Evolutionary conservation across 1,139 yeast species (phyloP), one percentile per base, ranked within the genome.

Genomic region (Suhomyces bokatorum): DNA sequence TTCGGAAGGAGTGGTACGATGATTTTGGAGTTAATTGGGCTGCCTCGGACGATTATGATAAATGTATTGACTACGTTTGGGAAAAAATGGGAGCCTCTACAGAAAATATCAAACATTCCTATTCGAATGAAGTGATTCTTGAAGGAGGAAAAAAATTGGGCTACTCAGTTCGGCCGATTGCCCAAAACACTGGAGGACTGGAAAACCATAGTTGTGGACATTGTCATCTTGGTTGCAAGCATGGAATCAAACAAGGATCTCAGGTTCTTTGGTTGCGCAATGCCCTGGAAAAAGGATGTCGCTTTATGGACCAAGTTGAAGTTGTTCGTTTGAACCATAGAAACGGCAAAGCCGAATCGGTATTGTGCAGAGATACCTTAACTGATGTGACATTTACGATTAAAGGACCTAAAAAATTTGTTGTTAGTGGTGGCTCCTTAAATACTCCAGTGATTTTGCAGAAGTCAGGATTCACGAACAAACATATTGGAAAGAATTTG

Each of bases 211-310:
- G 68, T 37, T 78, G 83, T 61, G 83, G 83, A 3, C 64, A 67
- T 49, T 78, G 84, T 48, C 69, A 74, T 43, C 61, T 71, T 47
- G 85, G 85, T n/a, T 78, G 83, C 56, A 75, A 69, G 42, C 66
- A 59, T 60, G 84, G 81, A n/a, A 64, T 75, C 46, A 80, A 78
- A 49, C 82, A 78, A 56, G 84, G 85, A 8, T 69, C 80, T 8
- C 64, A 70, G 10, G 76, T 66, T 32, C 69, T 72, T 54, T 80
- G 85, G 85, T 70, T 80, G 46, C 66, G 72, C 40, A 77, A 71
- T 35, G 81, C 85, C 0, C 70, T 72, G 2, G 68, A 63, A n/a
- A 61, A 67, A 26, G 85, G 85, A 1, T 63, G 77, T 10, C 63
- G 70, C 52, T 70, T 80, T 48, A 66, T 80, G 66, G 80, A 74